Conservation (phyloP, 2,329 filamentous ascomycete species). For the Talaromyces sp. region DNA sequence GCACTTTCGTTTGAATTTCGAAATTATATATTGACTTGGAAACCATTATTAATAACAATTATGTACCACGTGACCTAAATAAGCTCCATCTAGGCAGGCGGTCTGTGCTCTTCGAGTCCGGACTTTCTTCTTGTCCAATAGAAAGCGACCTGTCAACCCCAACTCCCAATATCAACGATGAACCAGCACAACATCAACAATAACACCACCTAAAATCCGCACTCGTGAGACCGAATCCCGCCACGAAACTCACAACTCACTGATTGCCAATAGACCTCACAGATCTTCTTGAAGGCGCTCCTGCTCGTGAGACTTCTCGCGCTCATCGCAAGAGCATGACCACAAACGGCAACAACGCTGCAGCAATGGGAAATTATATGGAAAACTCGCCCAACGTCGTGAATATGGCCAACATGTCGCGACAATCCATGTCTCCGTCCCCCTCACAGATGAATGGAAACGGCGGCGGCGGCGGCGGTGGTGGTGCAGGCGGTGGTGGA, state of each 20-base stretch:
- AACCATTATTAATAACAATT: not conserved
- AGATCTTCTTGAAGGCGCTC: conserved; percentile 6
- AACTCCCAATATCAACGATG: not conserved
- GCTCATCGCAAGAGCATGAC: conserved; percentile 30
- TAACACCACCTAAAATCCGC: no score
- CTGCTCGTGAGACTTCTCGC: conserved; percentile 21
- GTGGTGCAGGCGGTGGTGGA: conserved; percentile 29
- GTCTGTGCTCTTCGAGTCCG: not conserved
- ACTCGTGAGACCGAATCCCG: not conserved
- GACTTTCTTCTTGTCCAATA: not conserved
- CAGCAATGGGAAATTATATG: conserved; percentile 30
- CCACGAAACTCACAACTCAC: not conserved
- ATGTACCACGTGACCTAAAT: not conserved
- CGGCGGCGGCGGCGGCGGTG: not conserved
- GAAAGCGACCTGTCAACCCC: not conserved
- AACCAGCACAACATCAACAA: not conserved
- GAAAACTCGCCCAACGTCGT: conserved; percentile 31
- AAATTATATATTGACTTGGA: no score
- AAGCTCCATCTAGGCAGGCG: not conserved
- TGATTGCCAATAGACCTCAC: not conserved
- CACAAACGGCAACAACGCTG: conserved; percentile 17
- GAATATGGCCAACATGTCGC: conserved; percentile 32
- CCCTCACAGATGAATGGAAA: conserved; percentile 23
- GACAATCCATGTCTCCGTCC: conserved; percentile 34
- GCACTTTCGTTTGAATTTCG: no score